Conservation (phyloP, 768 basidiomycete genomes). For the Mycena epipterygia region DNA sequence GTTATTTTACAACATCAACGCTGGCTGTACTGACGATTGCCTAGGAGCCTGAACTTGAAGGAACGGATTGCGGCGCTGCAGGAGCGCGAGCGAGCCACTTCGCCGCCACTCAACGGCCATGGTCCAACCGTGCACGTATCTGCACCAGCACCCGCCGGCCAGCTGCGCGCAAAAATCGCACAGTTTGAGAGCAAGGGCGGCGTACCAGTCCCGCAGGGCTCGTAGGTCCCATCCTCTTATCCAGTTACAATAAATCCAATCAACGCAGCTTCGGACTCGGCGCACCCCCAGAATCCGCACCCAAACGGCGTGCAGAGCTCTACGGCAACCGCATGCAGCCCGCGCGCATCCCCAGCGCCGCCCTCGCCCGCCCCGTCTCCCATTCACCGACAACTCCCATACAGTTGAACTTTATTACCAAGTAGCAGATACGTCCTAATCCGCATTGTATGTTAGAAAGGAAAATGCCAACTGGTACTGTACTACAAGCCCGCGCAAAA, state of each 20-base stretch:
- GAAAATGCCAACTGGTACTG: too few relatives aligned
- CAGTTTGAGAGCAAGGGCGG: constrained; percentile 86
- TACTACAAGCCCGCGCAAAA: too few relatives aligned
- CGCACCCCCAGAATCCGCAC: constrained; percentile 63
- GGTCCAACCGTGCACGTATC: constrained; percentile 38
- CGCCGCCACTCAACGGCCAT: constrained; percentile 23
- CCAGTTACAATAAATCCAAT: neutral
- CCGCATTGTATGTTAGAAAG: too few relatives aligned
- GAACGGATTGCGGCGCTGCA: constrained; percentile 89
- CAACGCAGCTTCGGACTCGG: constrained; percentile 57
- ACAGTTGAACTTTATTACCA: too few relatives aligned
- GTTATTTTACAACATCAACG: too few relatives aligned
- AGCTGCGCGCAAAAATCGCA: constrained; percentile 75
- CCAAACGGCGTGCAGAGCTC: constrained; percentile 72
- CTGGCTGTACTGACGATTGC: too few relatives aligned
- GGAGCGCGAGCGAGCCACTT: constrained; percentile 61
- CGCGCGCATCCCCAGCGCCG: constrained; percentile 41
- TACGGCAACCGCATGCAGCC: constrained; percentile 80
- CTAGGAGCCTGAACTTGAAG: constrained; percentile 78
- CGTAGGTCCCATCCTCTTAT: constrained; percentile 12
- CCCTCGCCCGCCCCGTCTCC: constrained; percentile 27
- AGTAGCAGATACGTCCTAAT: too few relatives aligned
- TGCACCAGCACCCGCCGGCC: constrained; percentile 47
- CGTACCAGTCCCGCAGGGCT: constrained; percentile 78
- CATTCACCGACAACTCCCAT: neutral